phyloP scores from a whole-genome alignment of 2,329 filamentous ascomycete species.

The Trichoderma sp. region DNA sequence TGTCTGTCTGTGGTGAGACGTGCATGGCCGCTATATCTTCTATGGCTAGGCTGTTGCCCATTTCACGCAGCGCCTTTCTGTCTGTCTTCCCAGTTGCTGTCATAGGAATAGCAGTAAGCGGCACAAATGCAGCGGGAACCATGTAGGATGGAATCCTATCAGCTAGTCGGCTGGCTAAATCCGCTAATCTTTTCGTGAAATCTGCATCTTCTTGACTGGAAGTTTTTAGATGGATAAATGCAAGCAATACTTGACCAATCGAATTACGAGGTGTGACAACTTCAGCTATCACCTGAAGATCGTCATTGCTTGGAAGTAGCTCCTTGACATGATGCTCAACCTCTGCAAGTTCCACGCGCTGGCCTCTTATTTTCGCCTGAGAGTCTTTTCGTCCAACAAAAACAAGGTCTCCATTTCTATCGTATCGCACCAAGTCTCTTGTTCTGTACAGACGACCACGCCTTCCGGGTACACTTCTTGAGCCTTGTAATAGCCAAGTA shows the following conservation, averaged over 20 bases:
- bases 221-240: neutral
- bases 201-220: neutral
- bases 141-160: slow-evolving; percentile 26
- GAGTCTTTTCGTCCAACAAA: slow-evolving; percentile 59
- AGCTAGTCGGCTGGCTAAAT: neutral
- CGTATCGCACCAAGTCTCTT: slow-evolving; percentile 52
- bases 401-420: slow-evolving; percentile 45
- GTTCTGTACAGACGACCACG: slow-evolving; percentile 39
- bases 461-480: neutral
- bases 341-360: slow-evolving; percentile 52
- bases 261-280: neutral
- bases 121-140: slow-evolving; percentile 28
- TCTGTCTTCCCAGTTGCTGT: slow-evolving; percentile 9
- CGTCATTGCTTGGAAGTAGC: slow-evolving; percentile 16
- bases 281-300: neutral
- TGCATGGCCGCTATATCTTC: neutral
- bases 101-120: neutral
- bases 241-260: neutral
- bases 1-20: neutral
- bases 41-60: neutral
- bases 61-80: neutral
- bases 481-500: neutral
- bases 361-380: slow-evolving; percentile 63
- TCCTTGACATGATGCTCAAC: slow-evolving; percentile 28
- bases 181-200: neutral